Evolutionary conservation across 78 protist species (phyloP).

Genomic region (Dictyostelium purpureum): DNA sequence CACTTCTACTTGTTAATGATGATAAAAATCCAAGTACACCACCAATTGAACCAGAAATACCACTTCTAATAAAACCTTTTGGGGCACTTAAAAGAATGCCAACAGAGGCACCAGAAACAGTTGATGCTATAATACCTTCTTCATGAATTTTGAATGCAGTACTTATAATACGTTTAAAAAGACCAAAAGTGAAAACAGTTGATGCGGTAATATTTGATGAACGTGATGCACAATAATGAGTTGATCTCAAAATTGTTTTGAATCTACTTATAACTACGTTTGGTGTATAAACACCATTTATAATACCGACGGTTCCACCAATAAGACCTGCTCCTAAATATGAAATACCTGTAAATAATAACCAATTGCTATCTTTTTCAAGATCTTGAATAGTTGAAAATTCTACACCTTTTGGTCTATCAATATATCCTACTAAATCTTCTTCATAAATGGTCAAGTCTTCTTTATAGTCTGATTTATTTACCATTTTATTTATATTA

Average conservation of each 20-base stretch:
- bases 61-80: neutral
- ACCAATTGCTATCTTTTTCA: neutral
- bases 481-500: no score
- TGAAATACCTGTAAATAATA: conserved; percentile 7
- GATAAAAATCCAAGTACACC: neutral
- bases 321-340: conserved; percentile 1
- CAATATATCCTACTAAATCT: neutral
- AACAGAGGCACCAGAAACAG: neutral
- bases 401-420: conserved; percentile 3
- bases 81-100: neutral
- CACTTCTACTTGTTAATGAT: neutral
- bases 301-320: neutral
- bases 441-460: neutral
- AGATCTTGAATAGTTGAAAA: neutral
- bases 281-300: neutral
- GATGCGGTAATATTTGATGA: neutral
- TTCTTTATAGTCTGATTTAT: no score
- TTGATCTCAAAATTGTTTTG: neutral
- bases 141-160: neutral
- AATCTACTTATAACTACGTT: neutral
- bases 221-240: neutral
- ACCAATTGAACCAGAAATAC: neutral
- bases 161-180: neutral
- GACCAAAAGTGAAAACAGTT: conserved; percentile 2
- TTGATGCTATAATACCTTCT: neutral